phyloP scores from a whole-genome alignment of 352 stramenopile species.

The Thraustochytrium striatum region DNA sequence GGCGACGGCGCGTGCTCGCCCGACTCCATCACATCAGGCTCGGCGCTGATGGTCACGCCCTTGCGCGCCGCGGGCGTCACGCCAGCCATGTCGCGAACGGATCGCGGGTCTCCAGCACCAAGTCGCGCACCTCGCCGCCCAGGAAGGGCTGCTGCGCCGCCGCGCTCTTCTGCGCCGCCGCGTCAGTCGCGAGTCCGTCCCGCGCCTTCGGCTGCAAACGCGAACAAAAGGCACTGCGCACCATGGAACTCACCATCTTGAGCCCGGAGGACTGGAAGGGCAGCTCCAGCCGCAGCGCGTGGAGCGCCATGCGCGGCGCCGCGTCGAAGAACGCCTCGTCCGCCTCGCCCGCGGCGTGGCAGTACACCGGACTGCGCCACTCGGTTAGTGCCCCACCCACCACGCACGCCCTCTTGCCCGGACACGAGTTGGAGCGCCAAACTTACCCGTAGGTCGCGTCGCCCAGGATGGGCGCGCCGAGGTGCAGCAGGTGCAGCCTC shows the following conservation, averaged over 20 bases:
- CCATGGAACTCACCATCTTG: conserved; percentile 6
- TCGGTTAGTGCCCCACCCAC: not conserved
- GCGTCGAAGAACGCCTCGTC: conserved; percentile 12
- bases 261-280: conserved; percentile 3
- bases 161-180: not conserved
- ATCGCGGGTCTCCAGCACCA: conserved; percentile 6
- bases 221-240: not conserved
- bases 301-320: conserved; percentile 5
- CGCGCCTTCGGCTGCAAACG: too few species aligned
- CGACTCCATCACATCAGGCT: not conserved
- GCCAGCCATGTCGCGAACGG: too few species aligned
- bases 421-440: not conserved
- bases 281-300: conserved; percentile 31
- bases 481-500: conserved; percentile 61
- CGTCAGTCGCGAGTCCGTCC: not conserved
- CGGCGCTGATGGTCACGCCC: conserved; percentile 27
- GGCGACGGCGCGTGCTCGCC: not conserved
- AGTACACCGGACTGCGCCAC: conserved; percentile 8
- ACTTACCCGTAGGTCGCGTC: conserved; percentile 53
- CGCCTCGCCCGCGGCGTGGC: not conserved
- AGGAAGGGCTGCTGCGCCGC: too few species aligned
- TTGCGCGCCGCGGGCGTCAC: conserved; percentile 17
- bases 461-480: conserved; percentile 51
- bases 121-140: not conserved
- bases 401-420: not conserved